phyloP scores from a whole-genome alignment of 306 rosid species.

The Cicer cuneatum region DNA sequence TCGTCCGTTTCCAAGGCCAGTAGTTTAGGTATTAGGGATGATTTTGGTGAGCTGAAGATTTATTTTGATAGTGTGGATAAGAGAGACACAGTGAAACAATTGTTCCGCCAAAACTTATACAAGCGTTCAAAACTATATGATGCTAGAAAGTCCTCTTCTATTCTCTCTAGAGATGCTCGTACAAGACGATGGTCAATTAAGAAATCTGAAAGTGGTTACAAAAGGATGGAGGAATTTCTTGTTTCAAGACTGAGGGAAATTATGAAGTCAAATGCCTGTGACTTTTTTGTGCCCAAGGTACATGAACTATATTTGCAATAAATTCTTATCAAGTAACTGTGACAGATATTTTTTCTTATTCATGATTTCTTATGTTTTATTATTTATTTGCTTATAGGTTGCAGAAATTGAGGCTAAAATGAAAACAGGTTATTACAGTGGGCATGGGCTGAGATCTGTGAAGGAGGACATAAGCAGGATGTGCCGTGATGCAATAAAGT shows the following conservation, averaged over 20 bases:
- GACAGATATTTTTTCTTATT: conserved; percentile 5
- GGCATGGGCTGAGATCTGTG: conserved; percentile 84
- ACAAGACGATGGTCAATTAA: conserved; percentile 93
- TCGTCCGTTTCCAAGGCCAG: conserved; percentile 60
- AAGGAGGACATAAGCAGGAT: conserved; percentile 93
- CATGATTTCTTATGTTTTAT: conserved; percentile 26
- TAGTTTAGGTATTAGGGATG: conserved; percentile 70
- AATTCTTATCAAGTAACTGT: conserved; percentile 12
- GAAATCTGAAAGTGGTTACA: conserved; percentile 90
- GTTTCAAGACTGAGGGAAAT: conserved; percentile 85
- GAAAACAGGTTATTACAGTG: conserved; percentile 81
- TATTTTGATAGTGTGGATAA: conserved; percentile 94
- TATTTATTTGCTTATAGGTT: conserved; percentile 59
- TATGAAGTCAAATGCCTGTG: conserved; percentile 85
- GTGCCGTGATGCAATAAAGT: conserved; percentile 98
- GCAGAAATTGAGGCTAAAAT: conserved; percentile 93
- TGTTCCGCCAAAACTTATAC: conserved; percentile 84
- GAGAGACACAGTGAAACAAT: conserved; percentile 81
- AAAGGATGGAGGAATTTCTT: conserved; percentile 89
- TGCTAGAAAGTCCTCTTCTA: conserved; percentile 95
- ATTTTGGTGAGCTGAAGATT: conserved; percentile 90
- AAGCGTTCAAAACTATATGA: conserved; percentile 94
- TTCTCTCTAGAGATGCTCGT: conserved; percentile 96
- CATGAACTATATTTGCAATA: conserved; percentile 39
- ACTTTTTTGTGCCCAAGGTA: conserved; percentile 93